Conservation (phyloP, 192 early-diverging fungal species). For the Mortierella claussenii region DNA sequence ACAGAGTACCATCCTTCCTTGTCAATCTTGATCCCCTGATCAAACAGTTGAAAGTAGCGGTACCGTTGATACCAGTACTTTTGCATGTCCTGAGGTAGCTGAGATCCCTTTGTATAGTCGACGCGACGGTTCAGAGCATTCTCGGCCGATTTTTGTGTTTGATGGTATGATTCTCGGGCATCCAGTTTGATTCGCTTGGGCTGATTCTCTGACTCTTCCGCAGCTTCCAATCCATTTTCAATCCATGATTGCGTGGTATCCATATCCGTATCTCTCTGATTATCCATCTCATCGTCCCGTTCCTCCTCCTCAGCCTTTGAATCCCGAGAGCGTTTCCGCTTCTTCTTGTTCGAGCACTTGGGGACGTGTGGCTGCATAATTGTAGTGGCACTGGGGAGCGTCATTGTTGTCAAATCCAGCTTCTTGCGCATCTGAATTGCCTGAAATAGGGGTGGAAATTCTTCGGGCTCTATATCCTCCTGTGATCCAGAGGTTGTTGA, state of each 20-base stretch:
- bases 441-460: constrained; percentile 18
- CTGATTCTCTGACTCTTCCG: background rate
- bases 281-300: background rate
- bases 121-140: constrained; percentile 15
- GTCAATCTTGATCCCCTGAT: constrained; percentile 89
- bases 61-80: constrained; percentile 89
- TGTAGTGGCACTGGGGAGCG: background rate
- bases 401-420: constrained; percentile 16
- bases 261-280: background rate
- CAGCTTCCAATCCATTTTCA: background rate
- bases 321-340: constrained; percentile 11
- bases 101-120: constrained; percentile 6
- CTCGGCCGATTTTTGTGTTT: constrained; percentile 17
- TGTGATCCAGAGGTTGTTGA: background rate
- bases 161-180: constrained; percentile 11
- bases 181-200: constrained; percentile 39
- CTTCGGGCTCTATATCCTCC: background rate
- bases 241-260: background rate
- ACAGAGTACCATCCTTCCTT: constrained; percentile 95
- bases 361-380: constrained; percentile 16
- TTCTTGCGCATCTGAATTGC: constrained; percentile 23
- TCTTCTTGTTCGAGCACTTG: constrained; percentile 14
- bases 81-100: constrained; percentile 36
- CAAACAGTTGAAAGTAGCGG: constrained; percentile 83
- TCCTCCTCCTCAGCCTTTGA: background rate